Evolutionary conservation across 768 basidiomycete genomes (phyloP), one percentile per base, ranked within the genome.

Genomic region (Tulasnella sp.): DNA sequence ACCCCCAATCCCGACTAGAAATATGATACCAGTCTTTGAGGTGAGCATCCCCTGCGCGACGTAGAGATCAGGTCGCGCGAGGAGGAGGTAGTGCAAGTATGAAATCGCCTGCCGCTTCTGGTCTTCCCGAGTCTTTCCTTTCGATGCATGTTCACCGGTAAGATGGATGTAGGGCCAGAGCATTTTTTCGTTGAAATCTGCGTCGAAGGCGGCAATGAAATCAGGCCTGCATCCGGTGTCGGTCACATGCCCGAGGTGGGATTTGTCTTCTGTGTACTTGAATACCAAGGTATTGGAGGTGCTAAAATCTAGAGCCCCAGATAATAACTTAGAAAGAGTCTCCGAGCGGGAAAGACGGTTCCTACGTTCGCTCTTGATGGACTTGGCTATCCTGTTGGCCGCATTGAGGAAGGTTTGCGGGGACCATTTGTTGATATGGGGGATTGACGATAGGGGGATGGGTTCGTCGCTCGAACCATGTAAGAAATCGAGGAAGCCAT

Each of bases 1-100:
- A 70, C 70, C 70, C 32, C 70, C 70, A 32, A 70, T 70, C 70
- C 70, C 70, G 18, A 70, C 70, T 32, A 70, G 70, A 70, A 70
- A 70, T 32, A 40, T 5, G 29, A 70, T 32, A 18, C 39, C 39
- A 70, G 29, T 70, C 20, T 32, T 9, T 20, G 70, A 70, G 32
- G 70, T 40, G 29, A 70, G 39, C 70, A 70, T 32, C 39, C 70
- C 70, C 29, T 70, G 70, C 32, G 70, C 70, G 18, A 70, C 18
- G 39, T 70, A 70, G 70, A 70, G 70, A 23, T 70, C 70, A 32
- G 70, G 70, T 20, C 70, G 70, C 23, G 70, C 70, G 70, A 70
- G 70, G 39, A 70, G 70, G 70, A 70, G 70, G 70, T 70, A 70
- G 29, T 70, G 70, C 18, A 70, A 32, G 70, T 70, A 70, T 40